These are phyloP conservation scores for Blastobotrys buckinghamii DNA, from an alignment of 1,139 yeast genomes.

Conservation along the genomic window DNA sequence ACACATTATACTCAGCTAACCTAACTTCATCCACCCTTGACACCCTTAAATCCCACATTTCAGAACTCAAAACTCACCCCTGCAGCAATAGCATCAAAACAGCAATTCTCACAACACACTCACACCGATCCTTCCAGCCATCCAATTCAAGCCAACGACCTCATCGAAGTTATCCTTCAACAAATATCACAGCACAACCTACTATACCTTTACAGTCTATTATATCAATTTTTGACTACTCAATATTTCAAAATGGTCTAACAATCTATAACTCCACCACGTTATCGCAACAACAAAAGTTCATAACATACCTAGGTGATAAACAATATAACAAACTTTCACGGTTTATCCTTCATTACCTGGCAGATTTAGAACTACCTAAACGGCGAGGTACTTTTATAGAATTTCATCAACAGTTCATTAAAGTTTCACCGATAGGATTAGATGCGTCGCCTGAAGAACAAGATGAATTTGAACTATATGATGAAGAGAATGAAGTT, in stretches of 20 bases:
- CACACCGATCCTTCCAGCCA: too few relatives aligned
- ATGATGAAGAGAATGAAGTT: slow-evolving; percentile 68
- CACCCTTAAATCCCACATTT: too few relatives aligned
- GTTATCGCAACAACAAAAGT: slow-evolving; percentile 86
- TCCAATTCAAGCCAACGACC: too few relatives aligned
- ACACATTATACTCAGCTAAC: too few relatives aligned
- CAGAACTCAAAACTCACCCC: too few relatives aligned
- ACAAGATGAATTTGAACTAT: slow-evolving; percentile 85
- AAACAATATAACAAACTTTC: slow-evolving; percentile 86
- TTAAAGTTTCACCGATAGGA: slow-evolving; percentile 95
- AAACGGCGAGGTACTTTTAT: slow-evolving; percentile 83
- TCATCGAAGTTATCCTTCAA: too few relatives aligned
- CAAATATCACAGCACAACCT: too few relatives aligned
- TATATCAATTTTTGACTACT: slow-evolving; percentile 80
- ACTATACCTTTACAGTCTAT: too few relatives aligned
- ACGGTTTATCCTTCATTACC: slow-evolving; percentile 76
- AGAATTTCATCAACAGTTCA: slow-evolving; percentile 99
- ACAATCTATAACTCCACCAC: slow-evolving; percentile 90
- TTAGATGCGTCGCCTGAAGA: slow-evolving; percentile 93
- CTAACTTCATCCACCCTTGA: too few relatives aligned
- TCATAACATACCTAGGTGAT: slow-evolving; percentile 92
- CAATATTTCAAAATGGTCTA: slow-evolving; percentile 95
- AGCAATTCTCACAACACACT: too few relatives aligned
- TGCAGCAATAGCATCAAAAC: too few relatives aligned
- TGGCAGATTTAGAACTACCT: slow-evolving; percentile 83